These are phyloP conservation scores for Calonectria henricotiae DNA, from an alignment of 2,329 filamentous ascomycete genomes.

Conservation along the genomic window DNA sequence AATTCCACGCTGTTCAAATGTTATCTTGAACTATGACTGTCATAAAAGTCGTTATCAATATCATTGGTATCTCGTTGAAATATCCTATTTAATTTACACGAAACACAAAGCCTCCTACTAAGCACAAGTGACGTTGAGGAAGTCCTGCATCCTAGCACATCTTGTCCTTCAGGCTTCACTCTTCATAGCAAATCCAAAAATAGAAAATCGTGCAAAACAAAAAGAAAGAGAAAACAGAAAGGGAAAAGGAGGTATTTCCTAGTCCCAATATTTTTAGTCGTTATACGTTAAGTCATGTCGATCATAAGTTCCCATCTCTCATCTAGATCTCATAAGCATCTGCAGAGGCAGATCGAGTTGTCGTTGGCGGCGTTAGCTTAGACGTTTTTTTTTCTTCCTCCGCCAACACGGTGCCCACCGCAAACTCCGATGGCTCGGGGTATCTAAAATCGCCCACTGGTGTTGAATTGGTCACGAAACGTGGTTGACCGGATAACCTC, in stretches of 20 bases:
- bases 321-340: conserved; percentile 36
- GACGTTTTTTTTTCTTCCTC: neutral
- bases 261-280: conserved; percentile 41
- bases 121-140: conserved; percentile 40
- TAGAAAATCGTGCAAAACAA: conserved; percentile 37
- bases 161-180: conserved; percentile 30
- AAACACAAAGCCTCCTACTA: conserved; percentile 35
- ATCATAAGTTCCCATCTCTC: conserved; percentile 46
- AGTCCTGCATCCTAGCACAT: conserved; percentile 41
- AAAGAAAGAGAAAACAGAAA: conserved; percentile 27
- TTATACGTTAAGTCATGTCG: conserved; percentile 51
- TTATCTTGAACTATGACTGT: conserved; percentile 16
- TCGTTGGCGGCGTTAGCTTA: neutral
- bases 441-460: conserved; percentile 32
- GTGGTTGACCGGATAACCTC: conserved; percentile 68
- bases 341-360: conserved; percentile 13
- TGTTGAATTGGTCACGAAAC: conserved; percentile 42
- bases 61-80: conserved; percentile 36
- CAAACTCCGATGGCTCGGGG: conserved; percentile 28
- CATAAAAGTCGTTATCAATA: conserved; percentile 30
- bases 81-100: conserved; percentile 47
- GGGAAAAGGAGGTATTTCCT: conserved; percentile 18
- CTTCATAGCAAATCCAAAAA: conserved; percentile 36
- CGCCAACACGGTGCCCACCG: neutral
- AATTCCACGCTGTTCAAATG: conserved; percentile 4